phyloP scores from a whole-genome alignment of 768 basidiomycete genomes.

The Agrocybe praecox region DNA sequence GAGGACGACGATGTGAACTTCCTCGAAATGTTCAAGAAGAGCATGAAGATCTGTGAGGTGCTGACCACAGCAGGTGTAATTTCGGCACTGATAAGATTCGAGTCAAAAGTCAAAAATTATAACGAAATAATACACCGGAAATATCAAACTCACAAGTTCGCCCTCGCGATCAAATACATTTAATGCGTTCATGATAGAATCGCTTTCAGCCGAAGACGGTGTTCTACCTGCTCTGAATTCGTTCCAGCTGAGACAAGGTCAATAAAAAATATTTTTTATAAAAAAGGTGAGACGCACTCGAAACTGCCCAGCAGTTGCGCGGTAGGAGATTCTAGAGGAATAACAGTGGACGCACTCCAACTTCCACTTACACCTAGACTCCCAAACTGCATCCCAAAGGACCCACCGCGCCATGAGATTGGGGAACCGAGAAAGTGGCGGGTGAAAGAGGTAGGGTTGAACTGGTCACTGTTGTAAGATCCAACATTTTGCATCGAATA shows the following conservation, averaged over 20 bases:
- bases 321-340: slow-evolving; percentile 66
- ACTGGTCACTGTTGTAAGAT: slow-evolving; percentile 53
- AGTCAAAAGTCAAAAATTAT: no score
- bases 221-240: slow-evolving; percentile 37
- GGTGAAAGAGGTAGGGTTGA: slow-evolving; percentile 70
- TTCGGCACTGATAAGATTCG: slow-evolving; percentile 59
- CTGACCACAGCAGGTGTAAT: slow-evolving; percentile 90
- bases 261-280: neutral
- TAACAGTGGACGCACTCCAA: slow-evolving; percentile 42
- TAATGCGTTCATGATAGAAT: slow-evolving; percentile 67
- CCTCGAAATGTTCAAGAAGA: slow-evolving; percentile 91
- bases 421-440: slow-evolving; percentile 73
- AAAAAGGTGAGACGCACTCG: slow-evolving; percentile 51
- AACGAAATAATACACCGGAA: neutral
- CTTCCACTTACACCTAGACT: neutral
- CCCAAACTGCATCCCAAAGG: slow-evolving; percentile 44
- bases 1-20: slow-evolving; percentile 81
- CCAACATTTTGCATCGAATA: slow-evolving; percentile 47
- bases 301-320: slow-evolving; percentile 61
- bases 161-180: slow-evolving; percentile 69
- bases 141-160: slow-evolving; percentile 59
- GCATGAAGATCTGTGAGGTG: slow-evolving; percentile 57
- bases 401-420: slow-evolving; percentile 69
- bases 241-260: slow-evolving; percentile 22
- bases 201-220: slow-evolving; percentile 59